A percentile compares a stretch with the other conserved stretches of the same genome.
Conservation (phyloP, 768 basidiomycete genomes). For the Tylopilus balloui region DNA sequence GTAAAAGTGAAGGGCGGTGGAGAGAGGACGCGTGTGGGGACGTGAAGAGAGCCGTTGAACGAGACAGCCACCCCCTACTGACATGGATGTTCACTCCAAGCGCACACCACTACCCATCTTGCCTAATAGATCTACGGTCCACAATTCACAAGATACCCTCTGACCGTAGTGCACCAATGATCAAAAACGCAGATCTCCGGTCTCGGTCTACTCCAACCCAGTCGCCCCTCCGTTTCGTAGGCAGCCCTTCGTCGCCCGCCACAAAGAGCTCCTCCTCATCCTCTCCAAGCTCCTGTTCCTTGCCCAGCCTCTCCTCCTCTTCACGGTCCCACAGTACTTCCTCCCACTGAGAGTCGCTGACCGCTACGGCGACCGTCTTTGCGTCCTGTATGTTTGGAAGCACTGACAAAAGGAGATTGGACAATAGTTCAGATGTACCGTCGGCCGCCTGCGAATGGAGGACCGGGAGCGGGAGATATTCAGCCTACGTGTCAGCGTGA, state of each 20-base stretch:
- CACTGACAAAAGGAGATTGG: slow-evolving; percentile 69
- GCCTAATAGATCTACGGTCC: no score
- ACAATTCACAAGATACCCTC: slow-evolving; percentile 52
- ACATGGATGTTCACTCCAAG: slow-evolving; percentile 19
- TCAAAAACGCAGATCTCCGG: slow-evolving; percentile 71
- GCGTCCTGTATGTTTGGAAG: slow-evolving; percentile 71
- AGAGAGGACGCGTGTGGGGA: slow-evolving; percentile 14
- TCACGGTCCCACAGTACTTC: slow-evolving; percentile 76
- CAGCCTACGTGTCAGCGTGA: slow-evolving; percentile 47
- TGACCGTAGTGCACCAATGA: slow-evolving; percentile 68
- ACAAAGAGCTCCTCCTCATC: slow-evolving; percentile 55
- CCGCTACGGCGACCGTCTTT: slow-evolving; percentile 71
- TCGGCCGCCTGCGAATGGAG: slow-evolving; percentile 61
- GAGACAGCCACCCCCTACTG: slow-evolving; percentile 16
- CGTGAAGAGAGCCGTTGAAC: slow-evolving; percentile 15
- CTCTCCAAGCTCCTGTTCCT: slow-evolving; percentile 18
- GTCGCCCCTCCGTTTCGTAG: slow-evolving; percentile 50
- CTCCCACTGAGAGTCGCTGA: slow-evolving; percentile 75
- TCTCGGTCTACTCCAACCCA: slow-evolving; percentile 80
- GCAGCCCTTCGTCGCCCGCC: slow-evolving; percentile 53
- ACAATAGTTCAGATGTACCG: slow-evolving; percentile 68
- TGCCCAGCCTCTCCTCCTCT: slow-evolving; percentile 44
- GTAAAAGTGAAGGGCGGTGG: slow-evolving; percentile 63
- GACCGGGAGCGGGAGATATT: slow-evolving; percentile 74
- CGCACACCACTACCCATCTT: no score